These are phyloP conservation scores for grape (Vitis vinifera) DNA, from an alignment of 164 flowering plant species.

Conservation along the genomic window DNA sequence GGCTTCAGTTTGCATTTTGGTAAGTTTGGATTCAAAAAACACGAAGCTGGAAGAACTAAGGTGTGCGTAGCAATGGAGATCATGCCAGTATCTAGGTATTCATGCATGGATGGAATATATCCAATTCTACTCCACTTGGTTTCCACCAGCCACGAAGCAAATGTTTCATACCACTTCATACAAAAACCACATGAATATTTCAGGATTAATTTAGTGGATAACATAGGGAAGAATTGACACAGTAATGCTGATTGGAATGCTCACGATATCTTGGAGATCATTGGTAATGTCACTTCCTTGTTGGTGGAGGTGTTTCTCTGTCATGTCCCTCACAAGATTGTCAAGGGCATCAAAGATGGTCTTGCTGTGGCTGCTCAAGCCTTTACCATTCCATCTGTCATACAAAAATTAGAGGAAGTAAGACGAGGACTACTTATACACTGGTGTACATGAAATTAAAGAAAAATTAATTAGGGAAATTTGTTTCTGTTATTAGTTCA, in stretches of 20 bases:
- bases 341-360: conserved; percentile 39
- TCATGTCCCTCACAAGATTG: conserved; percentile 26
- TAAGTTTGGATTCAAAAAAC: conserved; percentile 10
- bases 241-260: neutral
- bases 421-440: too few species aligned
- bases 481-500: neutral
- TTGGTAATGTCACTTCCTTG: conserved; percentile 21
- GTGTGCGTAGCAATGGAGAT: conserved; percentile 34
- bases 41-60: conserved; percentile 22
- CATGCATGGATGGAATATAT: conserved; percentile 26
- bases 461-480: conserved; percentile 9
- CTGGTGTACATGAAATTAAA: too few species aligned
- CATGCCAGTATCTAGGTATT: conserved; percentile 35
- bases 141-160: conserved; percentile 41
- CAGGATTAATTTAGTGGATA: neutral
- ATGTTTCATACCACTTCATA: conserved; percentile 38
- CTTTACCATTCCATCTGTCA: conserved; percentile 38
- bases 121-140: conserved; percentile 33
- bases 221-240: neutral
- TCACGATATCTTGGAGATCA: conserved; percentile 21
- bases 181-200: neutral
- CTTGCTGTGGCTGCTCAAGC: conserved; percentile 31
- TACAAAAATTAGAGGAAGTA: too few species aligned
- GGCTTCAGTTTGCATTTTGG: conserved; percentile 8
- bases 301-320: conserved; percentile 4